Base-by-base conservation (phyloP, 169 alveolate species). In the Eimeria falciformis region DNA sequence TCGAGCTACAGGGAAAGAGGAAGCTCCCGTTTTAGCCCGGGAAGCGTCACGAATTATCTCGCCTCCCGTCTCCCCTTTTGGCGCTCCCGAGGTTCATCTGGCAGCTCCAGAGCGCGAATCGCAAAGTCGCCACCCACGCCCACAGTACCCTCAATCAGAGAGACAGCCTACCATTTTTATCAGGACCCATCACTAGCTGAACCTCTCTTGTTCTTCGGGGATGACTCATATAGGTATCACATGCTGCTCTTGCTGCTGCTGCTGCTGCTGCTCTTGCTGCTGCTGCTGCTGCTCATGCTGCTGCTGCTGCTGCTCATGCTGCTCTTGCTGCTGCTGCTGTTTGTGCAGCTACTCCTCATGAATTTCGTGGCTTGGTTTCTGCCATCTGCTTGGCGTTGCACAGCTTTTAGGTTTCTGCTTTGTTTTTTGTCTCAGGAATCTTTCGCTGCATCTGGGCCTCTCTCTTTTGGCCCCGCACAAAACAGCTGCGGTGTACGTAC, bases 401-500 rank as follows among this genome's bases (percentile, higher is more conserved):
- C 62, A 14, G 62, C 25, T 50, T 50, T 14, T 62, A 50, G 17
- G 2, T 62, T n/a, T 62, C 11, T 62, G 6, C 12, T 62, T 62
- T 18, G 37, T n/a, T 14, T 62, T 14, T 62, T 62, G 12, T 62
- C 1, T 18, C 73, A 62, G 73, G 11, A 62, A n/a, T 7, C 73
- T 62, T n/a, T 14, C 17, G 33, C 73, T 62, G 73, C 17, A 62
- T n/a, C 25, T 62, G 37, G 73, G 73, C 6, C 73, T 62, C 11
- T 62, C 73, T 12, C 17, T 62, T n/a, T 14, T 62, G 73, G 73
- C 73, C 25, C 73, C 73, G 37, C 73, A 62, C 73, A 62, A 62
- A n/a, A 62, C 73, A 29, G 17, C 73, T 62, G 73, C 73, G 73
- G 29, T 62, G 73, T 62, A 62, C 73, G 29, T 62, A 14, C 73